These are phyloP conservation scores for Thalassiosira hispida DNA, from an alignment of 352 stramenopile genomes.

Conservation along the genomic window DNA sequence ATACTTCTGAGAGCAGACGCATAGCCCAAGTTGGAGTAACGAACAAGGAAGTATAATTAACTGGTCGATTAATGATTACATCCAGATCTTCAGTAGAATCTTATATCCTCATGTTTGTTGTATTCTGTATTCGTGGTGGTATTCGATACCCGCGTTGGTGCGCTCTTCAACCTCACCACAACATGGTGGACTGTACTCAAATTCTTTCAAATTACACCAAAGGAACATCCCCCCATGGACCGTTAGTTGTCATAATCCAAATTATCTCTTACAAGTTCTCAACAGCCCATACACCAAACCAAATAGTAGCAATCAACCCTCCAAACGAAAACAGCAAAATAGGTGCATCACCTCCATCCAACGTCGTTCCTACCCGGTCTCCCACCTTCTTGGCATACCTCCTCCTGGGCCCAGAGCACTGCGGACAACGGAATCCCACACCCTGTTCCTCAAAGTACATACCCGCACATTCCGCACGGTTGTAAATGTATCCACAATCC, in stretches of 20 bases:
- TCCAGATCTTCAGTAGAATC: too few relatives aligned
- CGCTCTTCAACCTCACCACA: too few relatives aligned
- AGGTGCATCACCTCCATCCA: conserved; percentile 85
- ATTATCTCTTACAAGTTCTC: conserved; percentile 80
- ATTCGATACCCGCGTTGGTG: too few relatives aligned
- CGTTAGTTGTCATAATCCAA: conserved; percentile 2
- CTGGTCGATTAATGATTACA: too few relatives aligned
- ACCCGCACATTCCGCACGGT: conserved; percentile 77
- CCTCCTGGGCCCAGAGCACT: conserved; percentile 84
- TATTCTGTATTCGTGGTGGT: too few relatives aligned
- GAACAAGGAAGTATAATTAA: too few relatives aligned
- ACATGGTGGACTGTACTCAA: too few relatives aligned
- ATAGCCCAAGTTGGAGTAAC: too few relatives aligned
- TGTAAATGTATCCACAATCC: conserved; percentile 87
- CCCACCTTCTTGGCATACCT: conserved; percentile 87
- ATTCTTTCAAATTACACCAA: too few relatives aligned
- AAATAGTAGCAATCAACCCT: conserved; percentile 80
- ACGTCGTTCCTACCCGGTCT: conserved; percentile 83
- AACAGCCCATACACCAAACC: conserved; percentile 84
- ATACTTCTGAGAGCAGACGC: too few relatives aligned
- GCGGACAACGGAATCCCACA: conserved; percentile 83
- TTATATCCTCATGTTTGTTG: too few relatives aligned
- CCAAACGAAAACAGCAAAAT: conserved; percentile 86
- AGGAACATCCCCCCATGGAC: too few relatives aligned
- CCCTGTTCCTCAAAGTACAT: conserved; percentile 86